Percentiles rank a stretch among this genome's conserved stretches.
These are phyloP conservation scores for Fusarium mundagurra DNA, from an alignment of 2,329 filamentous ascomycete species.

Conservation along the genomic window DNA sequence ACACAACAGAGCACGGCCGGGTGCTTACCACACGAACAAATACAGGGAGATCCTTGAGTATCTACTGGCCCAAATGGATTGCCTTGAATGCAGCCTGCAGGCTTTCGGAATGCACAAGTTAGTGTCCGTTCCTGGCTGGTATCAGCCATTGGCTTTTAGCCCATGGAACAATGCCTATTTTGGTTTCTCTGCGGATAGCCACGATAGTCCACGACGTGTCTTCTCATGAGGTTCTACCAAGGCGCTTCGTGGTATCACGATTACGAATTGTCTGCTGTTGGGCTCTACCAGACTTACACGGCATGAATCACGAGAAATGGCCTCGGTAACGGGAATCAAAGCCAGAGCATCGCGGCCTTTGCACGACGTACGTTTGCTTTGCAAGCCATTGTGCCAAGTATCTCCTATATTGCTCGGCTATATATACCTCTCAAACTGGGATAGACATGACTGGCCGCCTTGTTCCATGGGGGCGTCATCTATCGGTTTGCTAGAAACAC, in stretches of 20 bases:
- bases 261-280: constrained; percentile 6
- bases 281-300: constrained; percentile 12
- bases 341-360: neutral
- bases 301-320: constrained; percentile 5
- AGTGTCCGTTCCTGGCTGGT: neutral
- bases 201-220: constrained; percentile 9
- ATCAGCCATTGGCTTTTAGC: neutral
- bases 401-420: constrained; percentile 1
- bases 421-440: neutral
- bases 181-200: constrained; percentile 2
- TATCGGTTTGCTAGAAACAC: neutral
- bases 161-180: neutral
- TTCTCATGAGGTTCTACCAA: constrained; percentile 5
- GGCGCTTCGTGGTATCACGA: constrained; percentile 15
- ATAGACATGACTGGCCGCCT: constrained; percentile 18
- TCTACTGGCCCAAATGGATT: constrained; percentile 4
- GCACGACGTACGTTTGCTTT: constrained; percentile 2
- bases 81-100: constrained; percentile 5
- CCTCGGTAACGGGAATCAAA: neutral
- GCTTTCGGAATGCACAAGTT: constrained; percentile 12
- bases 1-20: neutral
- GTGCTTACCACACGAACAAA: neutral
- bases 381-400: neutral
- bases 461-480: neutral
- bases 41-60: constrained; percentile 8